Evolutionary conservation across 257 asterid species (phyloP), one percentile per base, ranked within the genome.

Genomic region (Scutellaria galericulata): DNA sequence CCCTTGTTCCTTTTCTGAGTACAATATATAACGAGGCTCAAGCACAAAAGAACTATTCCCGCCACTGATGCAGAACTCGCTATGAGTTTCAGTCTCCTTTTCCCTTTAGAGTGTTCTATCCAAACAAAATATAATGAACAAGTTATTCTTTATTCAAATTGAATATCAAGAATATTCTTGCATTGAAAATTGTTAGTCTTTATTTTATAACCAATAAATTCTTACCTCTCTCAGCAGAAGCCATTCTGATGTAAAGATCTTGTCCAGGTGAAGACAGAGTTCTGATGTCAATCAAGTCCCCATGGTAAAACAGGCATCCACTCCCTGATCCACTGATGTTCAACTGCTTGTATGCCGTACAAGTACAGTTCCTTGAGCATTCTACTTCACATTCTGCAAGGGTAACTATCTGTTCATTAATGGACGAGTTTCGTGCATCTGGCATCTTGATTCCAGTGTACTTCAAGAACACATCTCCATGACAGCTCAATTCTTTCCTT

Each of bases 291-390:
- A 74, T 37, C 69, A 85, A 81, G 20, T 83, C 82, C 7, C 73
- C 82, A 12, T 71, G 68, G 83, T 87, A 83, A 55, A 70, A 53
- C 81, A 85, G 15, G 78, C 90, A 85, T 3, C 66, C 66, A 60
- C 50, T 37, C 6, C 66, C 66, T 9, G 5, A 14, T 37, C 48
- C 40, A 9, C 78, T 58, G 3, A 83, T 57, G 61, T 83, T 78
- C 55, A 79, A 51, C 69, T 70, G 73, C 47, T 66, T 44, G 57
- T 81, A 87, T 0, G 90, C 89, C 64, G 58, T 71, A 52, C 90
- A 87, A 6, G 68, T 55, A 40, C 92, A 83, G n/a, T 85, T 81
- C 65, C 31, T 42, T 2, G 14, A 8, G 74, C 74, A 85, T 65
- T 44, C 60, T 0, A 2, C 71, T 70, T 37, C 12, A 56, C 89